Conservation (phyloP, 805 yeast genomes). For the Lachancea lanzarotensis region DNA sequence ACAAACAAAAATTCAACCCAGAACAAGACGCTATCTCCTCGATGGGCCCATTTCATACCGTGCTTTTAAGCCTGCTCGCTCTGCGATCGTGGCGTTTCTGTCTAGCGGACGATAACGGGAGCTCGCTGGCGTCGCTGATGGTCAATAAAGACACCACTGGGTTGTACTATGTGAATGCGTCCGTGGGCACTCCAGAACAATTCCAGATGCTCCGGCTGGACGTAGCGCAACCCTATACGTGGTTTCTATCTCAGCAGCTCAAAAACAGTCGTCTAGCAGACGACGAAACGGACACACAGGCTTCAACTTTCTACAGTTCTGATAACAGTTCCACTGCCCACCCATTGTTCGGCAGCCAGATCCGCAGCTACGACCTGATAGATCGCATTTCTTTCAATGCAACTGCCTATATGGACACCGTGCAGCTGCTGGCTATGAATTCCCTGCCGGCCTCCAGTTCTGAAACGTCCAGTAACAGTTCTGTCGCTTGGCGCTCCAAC, state of each 20-base stretch:
- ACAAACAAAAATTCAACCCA: background rate
- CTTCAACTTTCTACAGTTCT: constrained; percentile 11
- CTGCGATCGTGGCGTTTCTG: background rate
- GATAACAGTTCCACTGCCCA: constrained; percentile 18
- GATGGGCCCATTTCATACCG: background rate
- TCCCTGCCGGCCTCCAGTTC: background rate
- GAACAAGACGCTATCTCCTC: background rate
- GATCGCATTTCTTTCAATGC: constrained; percentile 23
- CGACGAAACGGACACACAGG: constrained; percentile 6
- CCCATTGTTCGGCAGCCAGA: constrained; percentile 6
- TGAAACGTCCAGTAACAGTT: background rate
- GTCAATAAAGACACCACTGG: constrained; percentile 22
- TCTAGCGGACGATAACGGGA: background rate
- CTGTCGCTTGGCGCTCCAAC: constrained; percentile 3
- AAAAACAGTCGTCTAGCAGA: constrained; percentile 7
- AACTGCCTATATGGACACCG: constrained; percentile 19
- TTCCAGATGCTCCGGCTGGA: constrained; percentile 28
- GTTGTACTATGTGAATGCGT: constrained; percentile 29
- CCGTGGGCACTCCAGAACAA: constrained; percentile 9
- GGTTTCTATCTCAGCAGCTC: constrained; percentile 26
- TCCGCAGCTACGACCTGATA: constrained; percentile 18
- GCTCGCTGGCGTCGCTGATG: constrained; percentile 18
- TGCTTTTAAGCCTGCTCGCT: background rate
- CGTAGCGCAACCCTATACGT: constrained; percentile 35
- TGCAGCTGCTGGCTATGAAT: constrained; percentile 13